Evolutionary conservation across 2,329 filamentous ascomycete genomes (phyloP).

Genomic region (Knoxdaviesia capensis): DNA sequence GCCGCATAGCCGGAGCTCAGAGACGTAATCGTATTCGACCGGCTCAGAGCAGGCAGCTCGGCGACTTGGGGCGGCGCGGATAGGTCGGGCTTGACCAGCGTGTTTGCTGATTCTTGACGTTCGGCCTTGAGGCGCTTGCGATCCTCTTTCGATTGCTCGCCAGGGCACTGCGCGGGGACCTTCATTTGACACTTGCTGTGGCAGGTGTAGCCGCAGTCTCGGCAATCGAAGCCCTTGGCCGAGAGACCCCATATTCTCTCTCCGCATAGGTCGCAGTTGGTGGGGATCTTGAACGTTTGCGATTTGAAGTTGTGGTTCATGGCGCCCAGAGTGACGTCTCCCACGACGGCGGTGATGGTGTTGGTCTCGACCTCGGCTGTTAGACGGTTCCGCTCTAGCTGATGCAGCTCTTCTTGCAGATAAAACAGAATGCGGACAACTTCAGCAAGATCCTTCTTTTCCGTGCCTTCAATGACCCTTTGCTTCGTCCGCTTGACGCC

Average conservation of each 20-base stretch:
- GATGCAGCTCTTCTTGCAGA: conserved; percentile 68
- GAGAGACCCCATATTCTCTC: conserved; percentile 95
- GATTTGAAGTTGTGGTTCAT: conserved; percentile 96
- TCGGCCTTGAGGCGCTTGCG: conserved; percentile 83
- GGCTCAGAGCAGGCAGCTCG: conserved; percentile 47
- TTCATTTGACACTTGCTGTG: conserved; percentile 99
- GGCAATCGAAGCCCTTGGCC: conserved; percentile 89
- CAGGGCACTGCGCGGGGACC: conserved; percentile 85
- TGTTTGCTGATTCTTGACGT: conserved; percentile 59
- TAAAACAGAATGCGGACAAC: conserved; percentile 68
- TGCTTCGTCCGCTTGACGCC: conserved; percentile 53
- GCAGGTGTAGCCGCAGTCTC: conserved; percentile 93
- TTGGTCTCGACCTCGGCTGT: conserved; percentile 85
- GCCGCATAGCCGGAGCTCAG: conserved; percentile 74
- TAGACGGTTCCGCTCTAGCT: conserved; percentile 63
- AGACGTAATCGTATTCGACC: conserved; percentile 79
- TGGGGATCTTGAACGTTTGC: conserved; percentile 98
- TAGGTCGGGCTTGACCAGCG: conserved; percentile 27
- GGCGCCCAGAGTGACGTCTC: conserved; percentile 79
- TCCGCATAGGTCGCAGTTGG: conserved; percentile 91
- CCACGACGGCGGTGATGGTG: conserved; percentile 78
- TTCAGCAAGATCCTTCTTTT: conserved; percentile 76
- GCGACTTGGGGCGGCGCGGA: conserved; percentile 29
- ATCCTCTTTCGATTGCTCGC: conserved; percentile 83
- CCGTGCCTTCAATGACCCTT: conserved; percentile 59